Conservation (phyloP, 345 rosid genomes). For the Eutrema yunnanense region DNA sequence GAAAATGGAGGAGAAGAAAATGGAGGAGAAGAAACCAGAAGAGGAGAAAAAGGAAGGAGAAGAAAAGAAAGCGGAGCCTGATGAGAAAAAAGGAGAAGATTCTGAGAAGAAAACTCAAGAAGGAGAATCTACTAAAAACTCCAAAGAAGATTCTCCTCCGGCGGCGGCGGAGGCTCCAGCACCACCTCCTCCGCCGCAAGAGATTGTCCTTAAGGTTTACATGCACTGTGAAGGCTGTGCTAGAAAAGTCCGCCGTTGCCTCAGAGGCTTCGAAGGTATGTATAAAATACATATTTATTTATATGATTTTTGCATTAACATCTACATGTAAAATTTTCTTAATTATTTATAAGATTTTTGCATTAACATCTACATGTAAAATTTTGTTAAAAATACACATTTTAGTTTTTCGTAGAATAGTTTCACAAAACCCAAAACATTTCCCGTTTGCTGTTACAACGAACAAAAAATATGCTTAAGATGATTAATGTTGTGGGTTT, state of each 20-base stretch:
- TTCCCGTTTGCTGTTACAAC: neutral
- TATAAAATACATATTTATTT: neutral
- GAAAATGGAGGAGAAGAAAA: conserved; percentile 65
- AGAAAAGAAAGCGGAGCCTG: conserved; percentile 37
- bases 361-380: neutral
- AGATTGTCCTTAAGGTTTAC: conserved; percentile 70
- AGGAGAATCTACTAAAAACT: conserved; percentile 36
- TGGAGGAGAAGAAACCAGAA: conserved; percentile 66
- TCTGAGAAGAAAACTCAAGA: conserved; percentile 33
- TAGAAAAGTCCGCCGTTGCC: conserved; percentile 77
- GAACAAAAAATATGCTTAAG: neutral
- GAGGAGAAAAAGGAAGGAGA: conserved; percentile 39
- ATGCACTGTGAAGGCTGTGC: conserved; percentile 99
- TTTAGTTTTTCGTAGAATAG: neutral
- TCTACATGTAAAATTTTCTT: neutral
- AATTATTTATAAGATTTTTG: neutral
- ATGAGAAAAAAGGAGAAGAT: conserved; percentile 32
- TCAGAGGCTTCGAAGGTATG: conserved; percentile 77
- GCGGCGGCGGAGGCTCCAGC: conserved; percentile 28
- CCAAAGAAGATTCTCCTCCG: conserved; percentile 30
- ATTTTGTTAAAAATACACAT: neutral
- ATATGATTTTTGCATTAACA: neutral
- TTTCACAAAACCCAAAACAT: neutral
- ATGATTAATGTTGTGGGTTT: neutral
- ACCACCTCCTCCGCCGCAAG: conserved; percentile 66